Evolutionary conservation across 2,329 filamentous ascomycete genomes (phyloP).

Genomic region (Endocalyx cinctus): DNA sequence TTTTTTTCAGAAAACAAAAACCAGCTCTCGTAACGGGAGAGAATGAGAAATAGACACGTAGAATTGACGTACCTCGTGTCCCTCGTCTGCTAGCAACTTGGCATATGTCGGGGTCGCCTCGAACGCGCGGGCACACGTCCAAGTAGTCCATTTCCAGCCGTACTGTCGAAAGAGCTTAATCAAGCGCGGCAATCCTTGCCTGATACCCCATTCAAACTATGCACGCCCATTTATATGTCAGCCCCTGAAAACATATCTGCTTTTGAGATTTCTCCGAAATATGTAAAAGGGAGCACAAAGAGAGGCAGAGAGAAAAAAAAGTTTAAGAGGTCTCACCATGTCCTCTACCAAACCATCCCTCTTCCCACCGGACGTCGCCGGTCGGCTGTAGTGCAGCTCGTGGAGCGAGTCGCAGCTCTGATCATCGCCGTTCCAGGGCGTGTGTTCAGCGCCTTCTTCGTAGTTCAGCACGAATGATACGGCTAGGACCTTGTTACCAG

Average conservation of each 20-base stretch:
- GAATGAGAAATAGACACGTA: too few relatives aligned
- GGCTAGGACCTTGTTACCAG: neutral
- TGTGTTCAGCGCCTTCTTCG: neutral
- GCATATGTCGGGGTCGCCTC: neutral
- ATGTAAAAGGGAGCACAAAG: too few relatives aligned
- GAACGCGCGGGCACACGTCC: neutral
- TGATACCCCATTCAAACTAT: neutral
- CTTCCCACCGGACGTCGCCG: neutral
- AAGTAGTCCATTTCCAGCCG: neutral
- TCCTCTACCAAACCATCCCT: neutral
- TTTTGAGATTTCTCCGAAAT: too few relatives aligned
- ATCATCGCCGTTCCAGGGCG: neutral
- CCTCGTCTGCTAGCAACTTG: neutral
- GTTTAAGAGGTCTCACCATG: too few relatives aligned
- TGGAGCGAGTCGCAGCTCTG: neutral
- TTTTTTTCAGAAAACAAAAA: too few relatives aligned
- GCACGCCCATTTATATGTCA: neutral
- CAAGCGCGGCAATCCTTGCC: neutral
- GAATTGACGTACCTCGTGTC: neutral
- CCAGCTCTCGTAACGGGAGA: too few relatives aligned
- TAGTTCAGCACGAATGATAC: neutral
- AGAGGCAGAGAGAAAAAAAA: too few relatives aligned
- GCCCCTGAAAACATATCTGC: too few relatives aligned
- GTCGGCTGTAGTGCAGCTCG: neutral
- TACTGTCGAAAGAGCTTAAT: neutral